phyloP scores from a whole-genome alignment of 2,329 filamentous ascomycete genomes.

The Trichothecium sympodiale region DNA sequence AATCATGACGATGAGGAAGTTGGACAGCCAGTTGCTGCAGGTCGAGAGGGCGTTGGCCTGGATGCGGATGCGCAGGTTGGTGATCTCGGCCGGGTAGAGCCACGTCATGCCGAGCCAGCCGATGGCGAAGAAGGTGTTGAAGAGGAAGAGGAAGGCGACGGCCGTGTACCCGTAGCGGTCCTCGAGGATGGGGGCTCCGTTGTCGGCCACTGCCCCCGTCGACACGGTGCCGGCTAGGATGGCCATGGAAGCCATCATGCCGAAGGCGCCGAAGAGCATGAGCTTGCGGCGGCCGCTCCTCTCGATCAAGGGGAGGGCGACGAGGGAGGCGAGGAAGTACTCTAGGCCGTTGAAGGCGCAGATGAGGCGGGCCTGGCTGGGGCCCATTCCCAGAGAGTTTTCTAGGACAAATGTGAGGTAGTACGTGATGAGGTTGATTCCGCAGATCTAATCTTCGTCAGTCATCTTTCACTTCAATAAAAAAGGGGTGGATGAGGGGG shows the following conservation, averaged over 20 bases:
- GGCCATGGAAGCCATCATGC: slow-evolving; percentile 55
- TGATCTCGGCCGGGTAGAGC: slow-evolving; percentile 51
- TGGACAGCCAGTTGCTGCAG: slow-evolving; percentile 19
- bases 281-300: slow-evolving; percentile 47
- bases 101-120: slow-evolving; percentile 49
- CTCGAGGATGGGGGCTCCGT: slow-evolving; percentile 15
- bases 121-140: slow-evolving; percentile 48
- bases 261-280: slow-evolving; percentile 52
- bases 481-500: no score
- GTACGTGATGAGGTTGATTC: slow-evolving; percentile 24
- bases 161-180: slow-evolving; percentile 17
- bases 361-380: slow-evolving; percentile 37
- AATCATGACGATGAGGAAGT: slow-evolving; percentile 53
- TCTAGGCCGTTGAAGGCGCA: slow-evolving; percentile 41
- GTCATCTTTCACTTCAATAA: not conserved
- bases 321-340: slow-evolving; percentile 26
- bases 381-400: slow-evolving; percentile 32
- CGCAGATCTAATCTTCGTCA: slow-evolving; percentile 5
- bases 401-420: slow-evolving; percentile 22
- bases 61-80: slow-evolving; percentile 45
- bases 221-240: slow-evolving; percentile 28
- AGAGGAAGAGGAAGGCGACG: slow-evolving; percentile 46
- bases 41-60: slow-evolving; percentile 46
- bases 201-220: slow-evolving; percentile 17
- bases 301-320: slow-evolving; percentile 31